Base-by-base conservation (phyloP, 106 monocot species). In the Dendrobium nobile region DNA sequence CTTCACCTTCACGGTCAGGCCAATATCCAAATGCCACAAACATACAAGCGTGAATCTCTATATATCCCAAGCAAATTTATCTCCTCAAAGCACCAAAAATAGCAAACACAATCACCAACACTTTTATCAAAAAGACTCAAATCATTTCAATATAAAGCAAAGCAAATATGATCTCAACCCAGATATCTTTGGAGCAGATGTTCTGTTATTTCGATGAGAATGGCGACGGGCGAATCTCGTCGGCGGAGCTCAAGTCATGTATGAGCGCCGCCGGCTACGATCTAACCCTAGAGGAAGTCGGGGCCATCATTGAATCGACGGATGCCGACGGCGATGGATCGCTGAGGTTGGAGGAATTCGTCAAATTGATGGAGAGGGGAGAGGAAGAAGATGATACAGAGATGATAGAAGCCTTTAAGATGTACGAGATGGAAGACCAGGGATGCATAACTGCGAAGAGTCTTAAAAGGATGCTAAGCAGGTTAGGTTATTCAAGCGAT, bases 321-420 rank as follows among this genome's bases (percentile, higher is more conserved):
- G 88, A 91, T 70, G 84, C 86, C 2, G 84, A 91, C 45, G 91
- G 87, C 0, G 91, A 91, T 54, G 91, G 91, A 18, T 55, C 81
- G 24, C 78, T 89, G 17, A 59, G 79, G 1, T 75, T 79, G 4
- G 89, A 85, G 0, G 91, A 91, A 24, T 89, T 91, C 72, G 44
- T 83, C 40, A 33, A 47, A 54, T 54, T 91, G 81, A 79, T 88
- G 10, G 81, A 77, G 0, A 73, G 16, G 0, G 73, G 79, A 54
- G 81, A 42, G 22, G 88, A 88, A 78, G 85, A 85, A 78, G 85
- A 85, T 28, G 82, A 82, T 54, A 75, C 45, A 75, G 54, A 9
- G n/a, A 68, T 91, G 65, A 54, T 75, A 47, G 89, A 87, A 75
- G 91, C 91, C 3, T 91, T 91, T 33, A 40, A 54, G 31, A 81